A percentile compares a stretch with the other conserved stretches of the same genome.
Evolutionary conservation across 2,329 filamentous ascomycete genomes (phyloP).

Genomic region (Botrytis elliptica): DNA sequence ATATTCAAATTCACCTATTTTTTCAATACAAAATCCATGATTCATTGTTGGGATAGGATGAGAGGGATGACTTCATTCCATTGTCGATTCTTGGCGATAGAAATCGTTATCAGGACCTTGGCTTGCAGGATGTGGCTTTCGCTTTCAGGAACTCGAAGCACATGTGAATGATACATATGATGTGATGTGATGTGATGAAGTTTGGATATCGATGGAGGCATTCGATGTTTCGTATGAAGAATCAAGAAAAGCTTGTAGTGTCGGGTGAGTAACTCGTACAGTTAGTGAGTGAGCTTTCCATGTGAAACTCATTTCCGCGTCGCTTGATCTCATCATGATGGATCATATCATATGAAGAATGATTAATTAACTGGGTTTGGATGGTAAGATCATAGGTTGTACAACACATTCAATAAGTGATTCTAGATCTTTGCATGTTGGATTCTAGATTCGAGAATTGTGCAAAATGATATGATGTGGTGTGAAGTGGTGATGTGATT

Average conservation of each 20-base stretch:
- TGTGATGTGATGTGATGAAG: too few relatives aligned
- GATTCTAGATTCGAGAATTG: not conserved
- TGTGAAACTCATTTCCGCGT: not conserved
- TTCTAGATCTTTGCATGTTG: not conserved
- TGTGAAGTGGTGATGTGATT: conserved; percentile 1
- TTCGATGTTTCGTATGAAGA: not conserved
- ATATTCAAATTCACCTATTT: not conserved
- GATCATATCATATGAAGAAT: not conserved
- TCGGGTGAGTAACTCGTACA: not conserved
- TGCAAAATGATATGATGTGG: not conserved
- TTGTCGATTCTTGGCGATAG: not conserved
- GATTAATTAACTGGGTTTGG: not conserved
- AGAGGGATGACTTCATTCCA: not conserved
- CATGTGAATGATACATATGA: not conserved
- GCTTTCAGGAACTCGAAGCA: not conserved
- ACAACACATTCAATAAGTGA: not conserved
- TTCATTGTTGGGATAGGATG: not conserved
- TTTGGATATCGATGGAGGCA: not conserved
- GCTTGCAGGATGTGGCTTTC: not conserved
- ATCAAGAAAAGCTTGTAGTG: not conserved
- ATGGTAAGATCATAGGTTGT: not conserved
- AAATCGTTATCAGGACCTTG: not conserved
- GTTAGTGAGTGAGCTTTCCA: not conserved
- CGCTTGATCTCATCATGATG: not conserved
- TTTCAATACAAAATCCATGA: not conserved